Percentiles rank a stretch among this genome's conserved stretches.
Evolutionary conservation across 495 filamentous ascomycete species (phyloP).

Genomic region (Penicillium chermesinum): DNA sequence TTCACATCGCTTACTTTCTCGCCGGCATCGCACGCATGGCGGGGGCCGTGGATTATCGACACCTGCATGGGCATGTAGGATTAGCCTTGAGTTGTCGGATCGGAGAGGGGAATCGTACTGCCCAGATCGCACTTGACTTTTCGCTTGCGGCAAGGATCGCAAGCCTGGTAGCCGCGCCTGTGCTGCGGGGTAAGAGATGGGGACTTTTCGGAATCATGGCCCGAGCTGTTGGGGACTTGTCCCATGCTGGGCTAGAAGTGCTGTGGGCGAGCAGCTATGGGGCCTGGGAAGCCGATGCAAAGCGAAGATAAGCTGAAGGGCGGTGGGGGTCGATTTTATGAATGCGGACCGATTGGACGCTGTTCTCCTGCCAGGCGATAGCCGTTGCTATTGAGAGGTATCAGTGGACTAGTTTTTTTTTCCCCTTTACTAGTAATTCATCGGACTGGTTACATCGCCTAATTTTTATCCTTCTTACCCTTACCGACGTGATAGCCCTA

Average conservation of each 20-base stretch:
- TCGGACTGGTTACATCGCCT: no score
- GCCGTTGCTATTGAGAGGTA: no score
- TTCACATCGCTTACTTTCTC: slow-evolving; percentile 91
- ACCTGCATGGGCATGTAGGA: slow-evolving; percentile 22
- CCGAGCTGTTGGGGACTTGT: slow-evolving; percentile 22
- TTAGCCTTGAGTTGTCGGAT: slow-evolving; percentile 7
- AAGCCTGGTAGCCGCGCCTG: slow-evolving; percentile 76
- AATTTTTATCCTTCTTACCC: no score
- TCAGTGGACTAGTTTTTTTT: no score
- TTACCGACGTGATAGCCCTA: background rate
- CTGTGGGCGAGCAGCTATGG: slow-evolving; percentile 11
- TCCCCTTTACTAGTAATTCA: no score
- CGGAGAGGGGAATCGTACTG: slow-evolving; percentile 36
- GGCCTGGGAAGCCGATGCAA: slow-evolving; percentile 42
- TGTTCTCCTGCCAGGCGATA: no score
- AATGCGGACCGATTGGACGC: slow-evolving; percentile 18
- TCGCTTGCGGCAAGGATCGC: slow-evolving; percentile 83
- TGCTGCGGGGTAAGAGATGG: slow-evolving; percentile 47
- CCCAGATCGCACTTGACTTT: slow-evolving; percentile 94
- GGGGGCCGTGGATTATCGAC: slow-evolving; percentile 93
- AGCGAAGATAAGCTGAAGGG: slow-evolving; percentile 39
- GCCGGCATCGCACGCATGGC: slow-evolving; percentile 87
- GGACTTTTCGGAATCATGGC: slow-evolving; percentile 23
- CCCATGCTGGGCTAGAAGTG: slow-evolving; percentile 17
- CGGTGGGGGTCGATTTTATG: slow-evolving; percentile 33